phyloP scores from a whole-genome alignment of 129 eudicot species.

The Erigeron canadensis region DNA sequence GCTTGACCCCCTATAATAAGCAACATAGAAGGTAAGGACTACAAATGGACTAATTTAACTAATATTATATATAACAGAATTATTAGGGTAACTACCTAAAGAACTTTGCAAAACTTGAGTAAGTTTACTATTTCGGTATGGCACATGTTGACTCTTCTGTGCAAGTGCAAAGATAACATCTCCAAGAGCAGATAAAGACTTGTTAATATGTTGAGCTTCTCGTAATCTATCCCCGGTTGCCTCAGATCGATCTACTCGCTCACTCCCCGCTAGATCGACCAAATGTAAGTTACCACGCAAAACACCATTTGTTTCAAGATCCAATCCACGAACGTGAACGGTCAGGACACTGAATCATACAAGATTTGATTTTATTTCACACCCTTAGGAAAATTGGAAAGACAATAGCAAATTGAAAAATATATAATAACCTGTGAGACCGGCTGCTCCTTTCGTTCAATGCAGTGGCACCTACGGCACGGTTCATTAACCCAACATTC shows the following conservation, averaged over 20 bases:
- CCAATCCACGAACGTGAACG: constrained; percentile 81
- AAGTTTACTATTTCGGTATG: constrained; percentile 85
- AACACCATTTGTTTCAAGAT: constrained; percentile 59
- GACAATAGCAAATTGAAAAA: background rate
- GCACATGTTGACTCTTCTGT: constrained; percentile 80
- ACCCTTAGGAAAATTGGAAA: background rate
- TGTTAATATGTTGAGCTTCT: constrained; percentile 91
- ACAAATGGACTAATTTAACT: background rate
- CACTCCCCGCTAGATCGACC: constrained; percentile 95
- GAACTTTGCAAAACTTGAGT: constrained; percentile 95
- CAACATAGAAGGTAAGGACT: constrained; percentile 8
- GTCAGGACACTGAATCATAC: constrained; percentile 61
- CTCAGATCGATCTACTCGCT: constrained; percentile 83
- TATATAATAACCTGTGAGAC: constrained; percentile 74
- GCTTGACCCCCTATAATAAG: constrained; percentile 73
- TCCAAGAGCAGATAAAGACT: constrained; percentile 83
- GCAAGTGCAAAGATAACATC: constrained; percentile 89
- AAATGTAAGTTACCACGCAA: constrained; percentile 83
- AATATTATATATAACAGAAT: background rate
- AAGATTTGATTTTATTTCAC: constrained; percentile 3
- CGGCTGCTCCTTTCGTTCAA: constrained; percentile 92
- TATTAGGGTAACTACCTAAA: constrained; percentile 45
- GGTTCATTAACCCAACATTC: constrained; percentile 75
- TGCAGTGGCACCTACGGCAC: constrained; percentile 93
- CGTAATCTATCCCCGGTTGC: constrained; percentile 77